Base-by-base conservation (phyloP, 148 eudicot species). In the Rhododendron henanense region DNA sequence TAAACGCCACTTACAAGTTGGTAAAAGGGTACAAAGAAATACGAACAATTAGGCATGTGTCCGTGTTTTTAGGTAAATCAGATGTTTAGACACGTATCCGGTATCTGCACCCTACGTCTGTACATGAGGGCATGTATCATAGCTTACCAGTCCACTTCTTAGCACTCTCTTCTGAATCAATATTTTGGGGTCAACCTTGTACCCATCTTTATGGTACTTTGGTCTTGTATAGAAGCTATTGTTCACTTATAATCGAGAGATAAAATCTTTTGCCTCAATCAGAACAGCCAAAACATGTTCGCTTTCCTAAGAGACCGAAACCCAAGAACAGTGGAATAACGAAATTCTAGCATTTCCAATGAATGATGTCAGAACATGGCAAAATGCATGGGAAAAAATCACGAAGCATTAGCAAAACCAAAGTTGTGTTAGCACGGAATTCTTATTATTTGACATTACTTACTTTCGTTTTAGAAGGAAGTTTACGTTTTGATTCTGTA, bases 161-260 rank as follows among this genome's bases (percentile, higher is more conserved):
- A 73, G 13, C 74, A 50, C 59, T 73, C 78, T 31, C 47, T 85
- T 35, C 2, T 5, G 79, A 47, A 45, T 78, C 41, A 28, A 51
- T 51, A 50, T 13, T 80, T 23, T 15, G 63, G 57, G 18, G 53
- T 77, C 48, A 41, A 55, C 21, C 31, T 31, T 31, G 14, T 41
- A 10, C 76, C 10, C 0, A 37, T 82, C 53, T 83, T n/a, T n/a
- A 31, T 61, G 41, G 45, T 69, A 50, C 85, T 69, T 86, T 88
- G 19, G 31, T 65, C 51, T 39, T 23, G 2, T 4, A 75, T 41
- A 16, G 45, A 75, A 35, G 47, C 47, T 39, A 75, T 37, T 39
- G 78, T 37, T 39, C 4, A 10, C 11, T 75, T 39, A 6, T 7
- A 3, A 6, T 1, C 18, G 5, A 13, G 18, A 33, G 33, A 31